Evolutionary conservation across 345 rosid species (phyloP).

Genomic region (Pistacia integerrima): DNA sequence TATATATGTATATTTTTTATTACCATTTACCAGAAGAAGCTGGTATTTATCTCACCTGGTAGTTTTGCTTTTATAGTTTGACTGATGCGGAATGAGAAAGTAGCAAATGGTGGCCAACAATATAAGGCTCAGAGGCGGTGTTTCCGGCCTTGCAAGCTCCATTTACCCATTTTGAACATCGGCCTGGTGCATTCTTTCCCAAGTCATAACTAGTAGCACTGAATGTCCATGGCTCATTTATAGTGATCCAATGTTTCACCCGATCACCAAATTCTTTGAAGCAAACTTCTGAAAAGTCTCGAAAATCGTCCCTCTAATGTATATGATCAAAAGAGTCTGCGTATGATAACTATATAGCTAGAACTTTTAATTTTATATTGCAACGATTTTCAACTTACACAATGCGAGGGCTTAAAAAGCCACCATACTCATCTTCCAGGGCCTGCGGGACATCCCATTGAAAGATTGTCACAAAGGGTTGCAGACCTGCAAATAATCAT

Average conservation of each 20-base stretch:
- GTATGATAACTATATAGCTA: too few species aligned
- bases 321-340: too few species aligned
- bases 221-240: slow-evolving; percentile 34
- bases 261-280: neutral
- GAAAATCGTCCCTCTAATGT: neutral
- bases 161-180: slow-evolving; percentile 17
- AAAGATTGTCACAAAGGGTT: neutral
- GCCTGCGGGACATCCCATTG: slow-evolving; percentile 59
- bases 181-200: slow-evolving; percentile 18
- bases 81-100: slow-evolving; percentile 38
- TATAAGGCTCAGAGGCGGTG: slow-evolving; percentile 35
- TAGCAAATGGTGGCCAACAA: slow-evolving; percentile 29
- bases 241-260: slow-evolving; percentile 42
- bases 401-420: slow-evolving; percentile 36
- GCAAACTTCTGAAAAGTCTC: slow-evolving; percentile 17
- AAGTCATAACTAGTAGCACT: neutral
- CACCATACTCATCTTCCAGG: slow-evolving; percentile 57
- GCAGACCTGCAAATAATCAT: neutral
- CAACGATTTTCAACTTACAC: neutral
- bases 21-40: too few species aligned
- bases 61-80: slow-evolving; percentile 26
- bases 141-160: slow-evolving; percentile 26
- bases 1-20: too few species aligned
- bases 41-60: slow-evolving; percentile 18
- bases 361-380: too few species aligned